Conservation (phyloP, 371 early-diverging fungal species). For the Mycotypha africana region DNA sequence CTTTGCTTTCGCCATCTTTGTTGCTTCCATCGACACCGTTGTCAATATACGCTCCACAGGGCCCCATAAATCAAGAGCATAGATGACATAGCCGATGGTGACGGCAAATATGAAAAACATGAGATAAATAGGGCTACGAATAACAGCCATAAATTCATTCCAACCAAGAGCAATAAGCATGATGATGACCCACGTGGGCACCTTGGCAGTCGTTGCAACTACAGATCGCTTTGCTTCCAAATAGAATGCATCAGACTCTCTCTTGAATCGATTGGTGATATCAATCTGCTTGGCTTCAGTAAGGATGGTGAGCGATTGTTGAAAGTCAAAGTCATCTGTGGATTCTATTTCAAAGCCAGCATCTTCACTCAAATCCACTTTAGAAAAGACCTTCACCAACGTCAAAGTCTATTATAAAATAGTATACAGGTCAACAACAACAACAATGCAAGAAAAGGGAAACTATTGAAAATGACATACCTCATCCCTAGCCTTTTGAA, state of each 20-base stretch:
- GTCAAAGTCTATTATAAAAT: conserved; percentile 51
- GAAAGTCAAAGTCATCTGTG: conserved; percentile 58
- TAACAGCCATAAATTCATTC: conserved; percentile 87
- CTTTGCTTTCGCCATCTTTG: conserved; percentile 28
- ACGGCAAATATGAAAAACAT: conserved; percentile 49
- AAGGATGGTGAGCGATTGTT: conserved; percentile 61
- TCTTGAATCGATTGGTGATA: conserved; percentile 76
- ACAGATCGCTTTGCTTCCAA: conserved; percentile 95
- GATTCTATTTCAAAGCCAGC: conserved; percentile 37
- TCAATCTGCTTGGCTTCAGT: conserved; percentile 68
- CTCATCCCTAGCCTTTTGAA: conserved; percentile 69
- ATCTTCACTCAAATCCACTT: conserved; percentile 47
- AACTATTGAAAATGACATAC: no score
- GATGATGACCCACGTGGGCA: conserved; percentile 86
- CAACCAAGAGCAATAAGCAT: conserved; percentile 80
- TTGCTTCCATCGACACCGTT: conserved; percentile 32
- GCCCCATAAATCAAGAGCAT: conserved; percentile 63
- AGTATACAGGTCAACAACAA: no score
- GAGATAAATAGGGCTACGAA: conserved; percentile 80
- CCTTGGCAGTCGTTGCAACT: conserved; percentile 79
- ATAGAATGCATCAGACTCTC: conserved; percentile 87
- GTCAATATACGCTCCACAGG: conserved; percentile 52
- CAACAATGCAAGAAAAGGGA: no score
- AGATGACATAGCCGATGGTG: conserved; percentile 57
- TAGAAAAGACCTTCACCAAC: conserved; percentile 62